These are phyloP conservation scores for Camellia lanceoleosa DNA, from an alignment of 148 eudicot genomes.

Conservation along the genomic window DNA sequence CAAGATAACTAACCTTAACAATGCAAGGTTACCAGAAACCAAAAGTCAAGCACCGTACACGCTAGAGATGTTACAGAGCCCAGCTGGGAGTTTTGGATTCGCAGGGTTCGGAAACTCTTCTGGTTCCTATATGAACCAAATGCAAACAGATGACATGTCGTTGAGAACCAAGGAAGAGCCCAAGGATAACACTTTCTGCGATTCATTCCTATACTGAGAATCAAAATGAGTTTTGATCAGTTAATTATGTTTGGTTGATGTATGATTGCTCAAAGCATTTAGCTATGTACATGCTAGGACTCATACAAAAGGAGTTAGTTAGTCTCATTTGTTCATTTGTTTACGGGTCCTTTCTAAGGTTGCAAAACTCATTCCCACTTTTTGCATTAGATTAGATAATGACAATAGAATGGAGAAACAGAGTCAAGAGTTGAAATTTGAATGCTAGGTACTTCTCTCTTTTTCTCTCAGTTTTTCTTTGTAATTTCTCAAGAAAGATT, in stretches of 20 bases:
- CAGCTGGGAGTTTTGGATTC: slow-evolving; percentile 33
- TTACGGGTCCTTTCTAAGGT: not conserved
- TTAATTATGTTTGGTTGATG: not conserved
- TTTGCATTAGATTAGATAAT: not conserved
- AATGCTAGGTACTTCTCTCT: not conserved
- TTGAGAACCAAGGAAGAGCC: slow-evolving; percentile 62
- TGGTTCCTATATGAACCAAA: slow-evolving; percentile 32
- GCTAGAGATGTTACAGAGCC: slow-evolving; percentile 50
- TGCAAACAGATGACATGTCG: slow-evolving; percentile 11
- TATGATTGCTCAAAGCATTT: not conserved
- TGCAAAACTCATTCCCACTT: not conserved
- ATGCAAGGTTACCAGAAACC: slow-evolving; percentile 19
- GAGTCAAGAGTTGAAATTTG: not conserved
- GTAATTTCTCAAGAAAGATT: not conserved
- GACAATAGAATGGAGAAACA: not conserved
- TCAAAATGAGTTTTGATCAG: not conserved
- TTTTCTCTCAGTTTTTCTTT: not conserved
- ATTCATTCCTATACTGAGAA: slow-evolving; percentile 39
- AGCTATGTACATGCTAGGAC: slow-evolving; percentile 1
- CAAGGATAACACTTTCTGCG: slow-evolving; percentile 49
- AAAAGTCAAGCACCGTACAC: slow-evolving; percentile 39
- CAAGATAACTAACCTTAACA: slow-evolving; percentile 12
- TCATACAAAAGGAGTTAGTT: not conserved
- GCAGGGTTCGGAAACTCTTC: slow-evolving; percentile 41
- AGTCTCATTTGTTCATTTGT: slow-evolving; percentile 8